A percentile compares a stretch with the other conserved stretches of the same genome.
Conservation (phyloP, 768 basidiomycete genomes). For the Coprinopsis strossmayeri region DNA sequence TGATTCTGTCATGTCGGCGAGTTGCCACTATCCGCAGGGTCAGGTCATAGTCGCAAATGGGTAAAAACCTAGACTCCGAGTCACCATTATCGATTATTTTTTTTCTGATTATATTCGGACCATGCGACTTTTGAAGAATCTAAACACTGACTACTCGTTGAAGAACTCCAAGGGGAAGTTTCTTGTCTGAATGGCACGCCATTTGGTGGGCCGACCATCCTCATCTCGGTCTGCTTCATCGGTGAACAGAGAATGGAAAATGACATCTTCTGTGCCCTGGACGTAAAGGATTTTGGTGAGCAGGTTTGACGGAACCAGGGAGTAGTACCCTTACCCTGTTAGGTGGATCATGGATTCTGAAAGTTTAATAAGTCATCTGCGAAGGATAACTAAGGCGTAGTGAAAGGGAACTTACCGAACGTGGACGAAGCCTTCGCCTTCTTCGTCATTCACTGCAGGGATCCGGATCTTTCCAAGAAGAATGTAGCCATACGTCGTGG, state of each 20-base stretch:
- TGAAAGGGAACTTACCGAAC: constrained; percentile 61
- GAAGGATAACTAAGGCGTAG: no score
- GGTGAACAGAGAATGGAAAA: constrained; percentile 67
- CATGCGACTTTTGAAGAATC: no score
- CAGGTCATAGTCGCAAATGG: no score
- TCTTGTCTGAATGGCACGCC: constrained; percentile 57
- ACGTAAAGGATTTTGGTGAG: constrained; percentile 7
- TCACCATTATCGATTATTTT: no score
- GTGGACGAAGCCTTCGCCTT: constrained; percentile 64
- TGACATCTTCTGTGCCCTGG: constrained; percentile 59
- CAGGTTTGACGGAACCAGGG: no score
- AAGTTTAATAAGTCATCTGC: neutral
- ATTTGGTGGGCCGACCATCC: constrained; percentile 46
- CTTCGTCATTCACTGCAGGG: constrained; percentile 54
- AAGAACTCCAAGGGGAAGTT: constrained; percentile 63
- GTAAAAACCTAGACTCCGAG: no score
- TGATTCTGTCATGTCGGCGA: no score
- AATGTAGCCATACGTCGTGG: constrained; percentile 60
- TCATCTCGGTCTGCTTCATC: constrained; percentile 44
- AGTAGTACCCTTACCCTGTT: no score
- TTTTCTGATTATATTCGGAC: no score
- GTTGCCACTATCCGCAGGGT: no score
- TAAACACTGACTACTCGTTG: constrained; percentile 46
- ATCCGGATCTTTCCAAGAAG: constrained; percentile 73
- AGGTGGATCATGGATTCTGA: constrained; percentile 70